A percentile compares a stretch with the other conserved stretches of the same genome.
These are phyloP conservation scores for Arthrobotrys conoides DNA, from an alignment of 2,329 filamentous ascomycete species.

Conservation along the genomic window DNA sequence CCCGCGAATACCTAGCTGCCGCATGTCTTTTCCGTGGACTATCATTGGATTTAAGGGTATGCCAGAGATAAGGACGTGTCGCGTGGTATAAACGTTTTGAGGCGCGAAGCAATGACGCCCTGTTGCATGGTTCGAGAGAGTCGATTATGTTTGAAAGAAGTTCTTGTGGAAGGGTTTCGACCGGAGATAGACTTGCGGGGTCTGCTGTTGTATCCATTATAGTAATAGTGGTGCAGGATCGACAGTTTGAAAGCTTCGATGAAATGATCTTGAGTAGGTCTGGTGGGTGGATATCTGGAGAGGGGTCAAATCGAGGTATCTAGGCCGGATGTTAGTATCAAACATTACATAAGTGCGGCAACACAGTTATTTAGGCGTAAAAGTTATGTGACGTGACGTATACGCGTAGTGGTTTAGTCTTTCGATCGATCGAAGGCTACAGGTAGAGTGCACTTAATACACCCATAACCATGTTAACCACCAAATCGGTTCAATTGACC, in stretches of 20 bases:
- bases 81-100: slow-evolving; percentile 10
- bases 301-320: neutral
- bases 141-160: slow-evolving; percentile 6
- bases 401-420: too few species aligned
- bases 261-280: neutral
- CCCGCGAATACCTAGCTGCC: too few species aligned
- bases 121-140: neutral
- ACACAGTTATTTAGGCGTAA: too few species aligned
- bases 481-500: too few species aligned
- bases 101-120: neutral
- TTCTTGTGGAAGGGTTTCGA: slow-evolving; percentile 15
- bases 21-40: too few species aligned
- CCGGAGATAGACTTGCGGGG: neutral
- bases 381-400: too few species aligned
- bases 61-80: neutral
- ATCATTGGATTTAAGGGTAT: neutral
- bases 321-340: too few species aligned
- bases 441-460: too few species aligned
- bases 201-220: neutral
- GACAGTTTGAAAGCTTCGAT: neutral
- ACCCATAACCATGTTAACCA: too few species aligned
- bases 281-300: neutral
- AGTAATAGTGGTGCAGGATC: neutral
- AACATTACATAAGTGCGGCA: too few species aligned
- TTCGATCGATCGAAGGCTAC: too few species aligned